A percentile compares a stretch with the other conserved stretches of the same genome.
Evolutionary conservation across 1,284 basidiomycete genomes (phyloP).

Genomic region (Hemileia vastatrix): DNA sequence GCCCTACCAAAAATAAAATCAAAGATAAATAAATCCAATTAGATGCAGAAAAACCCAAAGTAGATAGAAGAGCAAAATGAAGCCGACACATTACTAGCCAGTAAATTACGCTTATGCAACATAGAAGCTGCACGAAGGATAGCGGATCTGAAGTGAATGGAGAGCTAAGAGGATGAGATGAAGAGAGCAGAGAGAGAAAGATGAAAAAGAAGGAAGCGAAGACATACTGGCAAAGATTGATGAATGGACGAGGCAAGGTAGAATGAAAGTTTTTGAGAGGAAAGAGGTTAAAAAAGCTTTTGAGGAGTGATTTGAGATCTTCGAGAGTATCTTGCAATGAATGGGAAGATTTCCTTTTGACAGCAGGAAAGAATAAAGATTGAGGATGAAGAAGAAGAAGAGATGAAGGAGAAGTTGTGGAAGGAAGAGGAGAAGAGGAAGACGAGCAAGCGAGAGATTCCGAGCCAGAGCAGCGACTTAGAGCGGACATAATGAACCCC

Average conservation of each 20-base stretch:
- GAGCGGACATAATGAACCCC: background rate
- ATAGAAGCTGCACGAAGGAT: slow-evolving; percentile 3
- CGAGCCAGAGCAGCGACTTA: background rate
- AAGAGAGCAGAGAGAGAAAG: background rate
- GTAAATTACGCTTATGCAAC: slow-evolving; percentile 13
- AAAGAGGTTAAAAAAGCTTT: slow-evolving; percentile 4
- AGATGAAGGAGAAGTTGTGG: background rate
- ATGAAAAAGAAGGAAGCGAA: background rate
- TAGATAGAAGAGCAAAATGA: background rate
- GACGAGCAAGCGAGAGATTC: background rate
- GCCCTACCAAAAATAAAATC: background rate
- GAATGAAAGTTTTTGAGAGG: slow-evolving; percentile 1
- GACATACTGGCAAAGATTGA: background rate
- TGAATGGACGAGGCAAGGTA: background rate
- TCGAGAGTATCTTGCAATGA: slow-evolving; percentile 16
- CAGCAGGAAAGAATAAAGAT: slow-evolving; percentile 4
- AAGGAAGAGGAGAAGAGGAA: background rate
- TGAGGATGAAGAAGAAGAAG: background rate
- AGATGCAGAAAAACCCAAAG: background rate
- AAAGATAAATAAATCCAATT: background rate
- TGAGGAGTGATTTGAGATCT: slow-evolving; percentile 16
- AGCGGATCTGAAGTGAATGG: background rate
- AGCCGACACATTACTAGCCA: slow-evolving; percentile 14
- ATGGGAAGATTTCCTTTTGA: too few relatives aligned
- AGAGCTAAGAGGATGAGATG: background rate